phyloP scores from a whole-genome alignment of 2,329 filamentous ascomycete genomes.

The Penicillium glabrum region DNA sequence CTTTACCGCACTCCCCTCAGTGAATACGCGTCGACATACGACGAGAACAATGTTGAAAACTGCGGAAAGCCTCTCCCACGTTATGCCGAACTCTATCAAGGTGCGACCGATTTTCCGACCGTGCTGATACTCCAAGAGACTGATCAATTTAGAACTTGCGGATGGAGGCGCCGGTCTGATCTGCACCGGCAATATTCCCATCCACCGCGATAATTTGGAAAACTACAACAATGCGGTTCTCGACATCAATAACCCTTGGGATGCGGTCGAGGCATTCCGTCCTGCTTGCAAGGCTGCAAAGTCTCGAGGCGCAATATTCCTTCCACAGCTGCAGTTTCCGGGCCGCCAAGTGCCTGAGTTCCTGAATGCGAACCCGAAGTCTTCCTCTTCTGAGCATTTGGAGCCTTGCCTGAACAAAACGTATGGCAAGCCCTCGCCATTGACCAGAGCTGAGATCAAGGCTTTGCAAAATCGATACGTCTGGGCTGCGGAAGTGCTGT shows the following conservation, averaged over 20 bases:
- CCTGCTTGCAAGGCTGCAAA: slow-evolving; percentile 23
- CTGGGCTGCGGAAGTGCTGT: slow-evolving; percentile 20
- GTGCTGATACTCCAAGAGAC: not conserved
- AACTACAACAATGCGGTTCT: slow-evolving; percentile 28
- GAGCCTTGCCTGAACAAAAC: slow-evolving; percentile 14
- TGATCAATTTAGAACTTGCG: not conserved
- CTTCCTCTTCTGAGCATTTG: slow-evolving; percentile 21
- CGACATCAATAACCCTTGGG: slow-evolving; percentile 23
- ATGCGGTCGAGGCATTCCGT: slow-evolving; percentile 22
- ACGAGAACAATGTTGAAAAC: slow-evolving; percentile 23
- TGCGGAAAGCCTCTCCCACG: slow-evolving; percentile 18
- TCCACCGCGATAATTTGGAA: slow-evolving; percentile 26
- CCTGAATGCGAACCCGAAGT: slow-evolving; percentile 22
- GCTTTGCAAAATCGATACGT: slow-evolving; percentile 20
- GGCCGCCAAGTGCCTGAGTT: slow-evolving; percentile 24
- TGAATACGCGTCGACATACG: slow-evolving; percentile 22
- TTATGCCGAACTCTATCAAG: slow-evolving; percentile 20
- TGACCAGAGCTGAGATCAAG: slow-evolving; percentile 17
- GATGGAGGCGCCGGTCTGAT: slow-evolving; percentile 23
- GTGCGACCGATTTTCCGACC: not conserved
- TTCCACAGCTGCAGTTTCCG: slow-evolving; percentile 25
- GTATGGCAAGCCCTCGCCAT: slow-evolving; percentile 18
- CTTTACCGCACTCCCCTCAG: slow-evolving; percentile 25
- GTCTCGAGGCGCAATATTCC: slow-evolving; percentile 21
- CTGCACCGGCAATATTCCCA: slow-evolving; percentile 28